Percentiles rank a stretch among this genome's conserved stretches.
Conservation (phyloP, 305 asterid genomes). For the Nicotiana rustica region DNA sequence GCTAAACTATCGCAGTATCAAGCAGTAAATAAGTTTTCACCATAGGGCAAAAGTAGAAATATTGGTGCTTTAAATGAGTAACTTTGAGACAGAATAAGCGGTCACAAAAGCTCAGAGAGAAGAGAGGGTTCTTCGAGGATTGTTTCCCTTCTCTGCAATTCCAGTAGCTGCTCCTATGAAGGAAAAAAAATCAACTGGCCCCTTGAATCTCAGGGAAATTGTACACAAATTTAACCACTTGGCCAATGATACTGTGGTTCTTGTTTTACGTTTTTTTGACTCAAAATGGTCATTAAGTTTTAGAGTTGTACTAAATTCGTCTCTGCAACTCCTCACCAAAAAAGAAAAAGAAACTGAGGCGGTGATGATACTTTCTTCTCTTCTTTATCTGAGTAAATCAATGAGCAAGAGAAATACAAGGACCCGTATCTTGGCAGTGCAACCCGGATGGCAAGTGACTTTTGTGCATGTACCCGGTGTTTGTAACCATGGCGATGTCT, state of each 20-base stretch:
- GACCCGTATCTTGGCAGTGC: conserved; percentile 31
- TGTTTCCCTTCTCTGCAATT: conserved; percentile 11
- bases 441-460: not conserved
- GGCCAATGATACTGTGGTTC: not conserved
- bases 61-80: not conserved
- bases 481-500: conserved; percentile 32
- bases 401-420: not conserved
- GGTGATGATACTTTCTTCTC: not conserved
- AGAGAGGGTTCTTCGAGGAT: not conserved
- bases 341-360: not conserved
- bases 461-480: not conserved
- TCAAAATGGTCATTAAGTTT: not conserved
- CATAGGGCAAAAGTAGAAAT: not conserved
- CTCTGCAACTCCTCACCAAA: not conserved
- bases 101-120: not conserved
- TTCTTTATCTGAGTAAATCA: not conserved
- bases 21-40: not conserved
- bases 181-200: not conserved
- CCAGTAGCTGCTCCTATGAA: not conserved
- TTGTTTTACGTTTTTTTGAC: not conserved
- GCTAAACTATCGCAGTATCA: too few species aligned
- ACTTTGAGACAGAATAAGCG: not conserved
- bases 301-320: not conserved
- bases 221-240: not conserved
- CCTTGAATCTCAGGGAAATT: not conserved